Percentiles rank a stretch among this genome's conserved stretches.
Conservation (phyloP, 805 yeast genomes). For the Candida pini region DNA sequence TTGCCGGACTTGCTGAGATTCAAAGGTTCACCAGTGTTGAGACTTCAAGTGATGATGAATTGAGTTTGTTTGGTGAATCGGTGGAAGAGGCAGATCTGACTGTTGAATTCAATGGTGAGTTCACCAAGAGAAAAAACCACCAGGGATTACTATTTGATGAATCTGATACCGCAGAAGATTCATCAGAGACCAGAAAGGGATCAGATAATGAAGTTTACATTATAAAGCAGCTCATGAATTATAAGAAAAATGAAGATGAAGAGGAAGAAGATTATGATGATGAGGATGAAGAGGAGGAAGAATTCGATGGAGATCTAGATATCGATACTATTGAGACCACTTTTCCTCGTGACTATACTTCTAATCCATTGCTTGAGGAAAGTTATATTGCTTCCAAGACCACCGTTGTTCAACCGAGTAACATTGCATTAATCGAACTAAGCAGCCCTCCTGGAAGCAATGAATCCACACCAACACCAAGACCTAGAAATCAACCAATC, state of each 20-base stretch:
- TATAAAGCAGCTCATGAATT: too few relatives aligned
- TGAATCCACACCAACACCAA: constrained; percentile 5
- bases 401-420: not conserved
- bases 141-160: too few relatives aligned
- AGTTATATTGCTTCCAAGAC: constrained; percentile 1
- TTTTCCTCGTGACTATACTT: constrained; percentile 1
- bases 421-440: not conserved
- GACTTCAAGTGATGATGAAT: constrained; percentile 8
- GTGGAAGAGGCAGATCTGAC: too few relatives aligned
- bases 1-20: constrained; percentile 22
- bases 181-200: too few relatives aligned
- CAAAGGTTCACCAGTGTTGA: constrained; percentile 13
- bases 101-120: constrained; percentile 2
- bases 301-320: not conserved
- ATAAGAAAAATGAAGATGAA: constrained; percentile 3
- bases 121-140: not conserved
- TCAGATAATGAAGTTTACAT: too few relatives aligned
- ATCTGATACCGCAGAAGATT: too few relatives aligned
- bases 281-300: constrained; percentile 1
- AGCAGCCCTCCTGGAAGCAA: not conserved
- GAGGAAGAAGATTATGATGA: constrained; percentile 3
- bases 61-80: constrained; percentile 7
- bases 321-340: constrained; percentile 9
- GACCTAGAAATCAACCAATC: constrained; percentile 3
- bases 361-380: constrained; percentile 1